Conservation (phyloP, 208 protist species). For the Acanthamoeba lugdunensis region DNA sequence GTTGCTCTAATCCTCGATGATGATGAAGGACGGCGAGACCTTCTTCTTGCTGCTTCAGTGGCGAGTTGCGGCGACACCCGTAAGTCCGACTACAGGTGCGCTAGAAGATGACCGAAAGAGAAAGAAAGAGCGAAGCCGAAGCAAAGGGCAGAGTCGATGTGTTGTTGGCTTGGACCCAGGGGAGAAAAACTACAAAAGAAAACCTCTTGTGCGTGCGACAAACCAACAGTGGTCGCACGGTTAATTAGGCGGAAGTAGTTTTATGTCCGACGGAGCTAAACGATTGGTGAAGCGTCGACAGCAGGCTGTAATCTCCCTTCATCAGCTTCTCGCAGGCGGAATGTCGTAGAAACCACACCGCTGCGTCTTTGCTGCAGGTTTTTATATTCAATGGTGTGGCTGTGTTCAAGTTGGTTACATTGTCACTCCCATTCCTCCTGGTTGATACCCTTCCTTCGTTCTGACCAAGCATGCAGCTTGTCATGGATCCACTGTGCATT, state of each 20-base stretch:
- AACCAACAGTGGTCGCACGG: not conserved
- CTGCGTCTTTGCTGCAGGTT: too few species aligned
- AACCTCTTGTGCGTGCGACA: not conserved
- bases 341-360: too few species aligned
- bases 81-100: constrained; percentile 27
- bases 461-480: not conserved
- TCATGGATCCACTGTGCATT: not conserved
- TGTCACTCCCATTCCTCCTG: not conserved
- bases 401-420: too few species aligned
- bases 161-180: too few species aligned
- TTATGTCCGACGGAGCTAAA: not conserved
- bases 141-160: too few species aligned
- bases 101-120: not conserved
- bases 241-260: not conserved
- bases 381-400: too few species aligned
- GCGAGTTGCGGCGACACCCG: not conserved
- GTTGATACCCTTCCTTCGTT: not conserved
- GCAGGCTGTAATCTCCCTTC: not conserved
- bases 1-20: too few species aligned
- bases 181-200: not conserved
- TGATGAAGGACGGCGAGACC: too few species aligned
- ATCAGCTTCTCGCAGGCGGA: too few species aligned
- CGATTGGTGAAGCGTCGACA: not conserved
- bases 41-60: too few species aligned
- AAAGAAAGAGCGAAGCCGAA: not conserved